Base-by-base conservation (phyloP, 2,329 filamentous ascomycete species). In the Aspergillus proliferans region DNA sequence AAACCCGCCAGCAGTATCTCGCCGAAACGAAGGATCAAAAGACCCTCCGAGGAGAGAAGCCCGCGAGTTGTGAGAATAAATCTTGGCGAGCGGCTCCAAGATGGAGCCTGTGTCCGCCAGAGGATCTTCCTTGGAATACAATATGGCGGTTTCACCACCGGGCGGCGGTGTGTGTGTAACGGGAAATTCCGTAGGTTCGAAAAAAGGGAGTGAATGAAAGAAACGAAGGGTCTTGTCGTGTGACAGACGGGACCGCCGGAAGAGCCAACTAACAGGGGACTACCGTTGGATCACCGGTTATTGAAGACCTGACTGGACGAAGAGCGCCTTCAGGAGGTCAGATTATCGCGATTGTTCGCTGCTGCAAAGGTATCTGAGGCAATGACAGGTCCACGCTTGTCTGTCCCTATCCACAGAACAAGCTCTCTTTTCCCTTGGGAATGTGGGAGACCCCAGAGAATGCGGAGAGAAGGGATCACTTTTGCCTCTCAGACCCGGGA, bases 31-130 rank as follows among this genome's bases (percentile, higher is more conserved):
- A 38, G 74, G 72, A 61, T 79, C 74, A 44, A 77, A 73, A 46
- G 78, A 75, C 58, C 76, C 77, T 71, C 79, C 79, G 58, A 84
- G 72, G 63, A 83, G 77, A 72, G 79, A 82, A 63, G 76, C 67
- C 62, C 78, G 75, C 48, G 76, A 74, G 64, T 76, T 74, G 72
- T 81, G 77, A 59, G 73, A 74, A 66, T 68, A 70, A 78, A 79
- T 79, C 71, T 80, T 81, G 73, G 59, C 62, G 59, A 68, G 61
- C 47, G 63, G 68, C 63, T 70, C 69, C 68, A 62, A 57, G 43
- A 60, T 60, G 69, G 69, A 71, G 69, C 67, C 62, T 43, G 59
- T 51, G 45, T 62, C 60, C 54, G 58, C 57, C 47, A 54, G 45
- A 52, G 55, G 51, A 36, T 60, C 52, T 48, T 50, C 18, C 43